Conservation (phyloP, 164 flowering plant genomes). For the Saururus chinensis region DNA sequence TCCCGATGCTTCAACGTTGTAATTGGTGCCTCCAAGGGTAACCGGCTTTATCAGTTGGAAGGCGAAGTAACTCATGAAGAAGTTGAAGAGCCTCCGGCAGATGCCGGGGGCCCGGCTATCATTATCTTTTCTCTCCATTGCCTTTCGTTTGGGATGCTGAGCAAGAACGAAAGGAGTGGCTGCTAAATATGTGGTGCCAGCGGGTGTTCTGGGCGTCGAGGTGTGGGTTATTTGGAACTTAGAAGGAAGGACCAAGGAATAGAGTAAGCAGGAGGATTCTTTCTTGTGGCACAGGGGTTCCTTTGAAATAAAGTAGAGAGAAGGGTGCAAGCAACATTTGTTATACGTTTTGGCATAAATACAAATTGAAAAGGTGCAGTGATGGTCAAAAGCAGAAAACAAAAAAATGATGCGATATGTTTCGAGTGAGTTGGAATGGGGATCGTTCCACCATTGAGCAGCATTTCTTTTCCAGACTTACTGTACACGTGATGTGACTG, state of each 20-base stretch:
- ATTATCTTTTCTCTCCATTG: not conserved
- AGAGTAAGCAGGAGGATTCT: not conserved
- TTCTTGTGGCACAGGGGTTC: not conserved
- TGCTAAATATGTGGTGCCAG: not conserved
- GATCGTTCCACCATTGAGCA: too few relatives aligned
- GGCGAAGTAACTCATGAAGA: not conserved
- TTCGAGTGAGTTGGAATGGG: too few relatives aligned
- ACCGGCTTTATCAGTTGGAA: not conserved
- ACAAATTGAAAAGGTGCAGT: not conserved
- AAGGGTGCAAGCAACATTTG: not conserved
- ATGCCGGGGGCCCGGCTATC: not conserved
- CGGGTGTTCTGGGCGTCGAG: too few relatives aligned
- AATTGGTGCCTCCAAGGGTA: not conserved
- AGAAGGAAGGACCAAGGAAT: not conserved
- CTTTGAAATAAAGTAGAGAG: not conserved
- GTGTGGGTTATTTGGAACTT: not conserved
- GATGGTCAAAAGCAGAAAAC: not conserved
- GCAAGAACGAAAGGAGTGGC: not conserved
- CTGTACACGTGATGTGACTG: too few relatives aligned
- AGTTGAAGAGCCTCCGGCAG: conserved; percentile 2
- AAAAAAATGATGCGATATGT: too few relatives aligned
- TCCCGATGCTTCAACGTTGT: not conserved
- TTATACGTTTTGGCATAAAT: not conserved
- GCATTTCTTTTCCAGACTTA: too few relatives aligned
- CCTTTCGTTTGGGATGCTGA: not conserved